Evolutionary conservation across 78 protist genomes (phyloP).

Genomic region (Dictyostelium intermedium): DNA sequence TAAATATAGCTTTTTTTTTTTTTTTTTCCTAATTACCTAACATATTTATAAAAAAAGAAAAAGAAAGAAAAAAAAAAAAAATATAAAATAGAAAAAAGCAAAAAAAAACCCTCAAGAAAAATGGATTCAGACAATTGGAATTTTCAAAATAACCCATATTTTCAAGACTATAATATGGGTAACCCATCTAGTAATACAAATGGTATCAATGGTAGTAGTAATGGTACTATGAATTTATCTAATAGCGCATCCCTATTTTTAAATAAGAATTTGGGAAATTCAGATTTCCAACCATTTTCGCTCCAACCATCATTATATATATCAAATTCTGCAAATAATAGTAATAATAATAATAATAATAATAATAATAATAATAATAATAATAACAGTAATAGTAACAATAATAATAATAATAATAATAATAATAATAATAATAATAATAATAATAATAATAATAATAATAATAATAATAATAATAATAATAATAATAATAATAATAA

Average conservation of each 20-base stretch:
- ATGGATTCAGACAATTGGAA: conserved; percentile 1
- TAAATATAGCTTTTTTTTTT: background rate
- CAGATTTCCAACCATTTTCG: conserved; percentile 1
- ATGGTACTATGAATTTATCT: background rate
- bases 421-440: background rate
- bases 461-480: conserved; percentile 4
- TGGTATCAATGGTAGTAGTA: background rate
- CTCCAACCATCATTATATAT: conserved; percentile 1
- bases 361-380: conserved; percentile 1
- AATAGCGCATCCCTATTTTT: background rate
- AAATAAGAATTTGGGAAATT: background rate
- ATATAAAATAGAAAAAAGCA: background rate
- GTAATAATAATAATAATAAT: background rate
- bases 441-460: background rate
- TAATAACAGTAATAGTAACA: background rate
- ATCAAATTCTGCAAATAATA: background rate
- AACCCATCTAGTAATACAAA: background rate
- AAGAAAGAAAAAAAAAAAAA: background rate
- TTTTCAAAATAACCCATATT: background rate
- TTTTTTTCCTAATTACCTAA: background rate
- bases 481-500: background rate
- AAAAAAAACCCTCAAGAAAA: background rate
- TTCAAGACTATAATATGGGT: conserved; percentile 18
- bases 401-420: background rate
- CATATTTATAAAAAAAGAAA: background rate